phyloP scores from a whole-genome alignment of 495 filamentous ascomycete genomes.

The Aspergillus wentii region DNA sequence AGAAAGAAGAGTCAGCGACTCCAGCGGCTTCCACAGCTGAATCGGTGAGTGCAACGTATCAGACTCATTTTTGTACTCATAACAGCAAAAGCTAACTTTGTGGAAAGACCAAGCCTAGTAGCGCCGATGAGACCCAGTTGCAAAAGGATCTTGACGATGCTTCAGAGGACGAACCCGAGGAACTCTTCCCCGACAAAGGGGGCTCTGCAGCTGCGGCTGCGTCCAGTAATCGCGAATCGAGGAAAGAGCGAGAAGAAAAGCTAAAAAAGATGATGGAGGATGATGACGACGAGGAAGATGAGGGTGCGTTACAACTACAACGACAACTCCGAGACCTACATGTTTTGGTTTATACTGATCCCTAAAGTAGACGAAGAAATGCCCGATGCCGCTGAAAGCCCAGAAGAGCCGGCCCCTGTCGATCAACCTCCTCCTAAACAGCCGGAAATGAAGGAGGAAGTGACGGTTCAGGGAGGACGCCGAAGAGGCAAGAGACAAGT shows the following conservation, averaged over 20 bases:
- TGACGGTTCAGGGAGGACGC: slow-evolving; percentile 56
- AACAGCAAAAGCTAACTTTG: slow-evolving; percentile 6
- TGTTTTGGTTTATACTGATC: background rate
- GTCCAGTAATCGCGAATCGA: slow-evolving; percentile 50
- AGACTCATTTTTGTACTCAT: background rate
- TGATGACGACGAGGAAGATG: slow-evolving; percentile 44
- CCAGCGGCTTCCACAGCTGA: slow-evolving; percentile 30
- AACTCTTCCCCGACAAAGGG: slow-evolving; percentile 45
- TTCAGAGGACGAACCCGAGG: slow-evolving; percentile 71
- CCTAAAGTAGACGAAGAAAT: slow-evolving; percentile 39
- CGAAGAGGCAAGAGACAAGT: slow-evolving; percentile 76
- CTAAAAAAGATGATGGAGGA: slow-evolving; percentile 86
- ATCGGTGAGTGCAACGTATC: slow-evolving; percentile 26
- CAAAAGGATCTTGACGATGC: slow-evolving; percentile 46
- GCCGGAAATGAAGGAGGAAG: slow-evolving; percentile 35
- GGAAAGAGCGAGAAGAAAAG: slow-evolving; percentile 66
- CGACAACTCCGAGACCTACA: background rate
- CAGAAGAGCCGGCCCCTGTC: slow-evolving; percentile 44
- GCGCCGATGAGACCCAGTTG: slow-evolving; percentile 50
- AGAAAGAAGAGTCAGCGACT: slow-evolving; percentile 44
- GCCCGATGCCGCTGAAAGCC: slow-evolving; percentile 40
- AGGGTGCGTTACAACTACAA: slow-evolving; percentile 13
- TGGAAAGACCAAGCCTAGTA: slow-evolving; percentile 21
- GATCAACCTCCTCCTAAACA: slow-evolving; percentile 40
- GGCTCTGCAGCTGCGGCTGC: slow-evolving; percentile 27